Percentiles rank a stretch among this genome's conserved stretches.
Conservation (phyloP, 805 yeast genomes). For the Saturnispora hagleri region DNA sequence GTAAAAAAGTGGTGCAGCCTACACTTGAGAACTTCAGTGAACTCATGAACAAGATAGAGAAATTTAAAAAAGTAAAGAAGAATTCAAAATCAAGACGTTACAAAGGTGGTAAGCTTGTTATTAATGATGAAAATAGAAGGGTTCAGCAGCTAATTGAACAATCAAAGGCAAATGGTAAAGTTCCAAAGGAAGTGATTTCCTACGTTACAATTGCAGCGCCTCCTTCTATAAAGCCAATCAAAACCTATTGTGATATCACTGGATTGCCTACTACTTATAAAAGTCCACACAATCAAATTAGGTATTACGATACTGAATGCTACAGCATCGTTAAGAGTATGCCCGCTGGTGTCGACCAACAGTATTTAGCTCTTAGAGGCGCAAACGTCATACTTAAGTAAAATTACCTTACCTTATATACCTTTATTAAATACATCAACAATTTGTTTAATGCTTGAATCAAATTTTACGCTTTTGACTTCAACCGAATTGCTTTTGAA, state of each 20-base stretch:
- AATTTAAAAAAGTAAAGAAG: constrained; percentile 52
- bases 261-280: constrained; percentile 76
- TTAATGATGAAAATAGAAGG: constrained; percentile 72
- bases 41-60: constrained; percentile 33
- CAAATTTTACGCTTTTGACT: constrained; percentile 25
- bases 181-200: constrained; percentile 43
- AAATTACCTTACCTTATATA: constrained; percentile 4
- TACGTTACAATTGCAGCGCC: constrained; percentile 72
- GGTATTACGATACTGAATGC: constrained; percentile 78
- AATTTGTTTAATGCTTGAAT: constrained; percentile 19
- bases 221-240: constrained; percentile 73
- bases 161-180: constrained; percentile 9
- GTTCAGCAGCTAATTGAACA: constrained; percentile 33
- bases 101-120: constrained; percentile 64
- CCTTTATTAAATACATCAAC: constrained; percentile 20
- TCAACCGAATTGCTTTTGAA: constrained; percentile 26
- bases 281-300: constrained; percentile 61
- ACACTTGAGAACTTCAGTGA: constrained; percentile 25
- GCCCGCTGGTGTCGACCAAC: constrained; percentile 91
- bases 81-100: constrained; percentile 50
- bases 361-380: constrained; percentile 75
- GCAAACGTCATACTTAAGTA: constrained; percentile 75
- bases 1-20: constrained; percentile 3
- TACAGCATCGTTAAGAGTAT: constrained; percentile 67
- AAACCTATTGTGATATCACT: constrained; percentile 87